Evolutionary conservation across 257 asterid species (phyloP).

Genomic region (Paraleonurus japonicus): DNA sequence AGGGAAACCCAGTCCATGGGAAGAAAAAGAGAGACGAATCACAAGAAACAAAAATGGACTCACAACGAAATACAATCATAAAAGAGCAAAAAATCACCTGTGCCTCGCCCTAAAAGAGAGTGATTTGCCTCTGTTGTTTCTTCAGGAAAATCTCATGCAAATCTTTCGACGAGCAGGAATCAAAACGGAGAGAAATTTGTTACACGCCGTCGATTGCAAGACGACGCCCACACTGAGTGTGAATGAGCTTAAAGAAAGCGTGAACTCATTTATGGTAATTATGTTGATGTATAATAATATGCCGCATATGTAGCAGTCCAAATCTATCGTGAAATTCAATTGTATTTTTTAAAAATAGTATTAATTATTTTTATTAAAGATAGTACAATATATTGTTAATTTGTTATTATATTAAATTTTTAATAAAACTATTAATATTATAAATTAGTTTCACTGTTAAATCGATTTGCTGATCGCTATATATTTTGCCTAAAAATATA

Average conservation of each 20-base stretch:
- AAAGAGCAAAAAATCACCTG: slow-evolving; percentile 14
- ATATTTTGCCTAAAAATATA: too few species aligned
- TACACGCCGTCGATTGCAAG: not conserved
- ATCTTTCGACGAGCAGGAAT: not conserved
- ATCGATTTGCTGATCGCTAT: too few species aligned
- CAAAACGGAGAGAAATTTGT: not conserved
- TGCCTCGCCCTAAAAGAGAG: not conserved
- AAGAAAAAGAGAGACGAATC: not conserved
- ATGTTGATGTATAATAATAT: too few species aligned
- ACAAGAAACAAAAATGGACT: not conserved
- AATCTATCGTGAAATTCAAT: too few species aligned
- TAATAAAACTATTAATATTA: too few species aligned
- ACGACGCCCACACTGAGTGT: slow-evolving; percentile 15
- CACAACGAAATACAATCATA: not conserved
- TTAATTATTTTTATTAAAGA: too few species aligned
- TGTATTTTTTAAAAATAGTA: too few species aligned
- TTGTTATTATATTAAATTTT: too few species aligned
- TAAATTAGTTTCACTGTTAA: too few species aligned
- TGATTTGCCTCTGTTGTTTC: not conserved
- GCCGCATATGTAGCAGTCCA: too few species aligned
- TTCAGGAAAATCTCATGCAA: slow-evolving; percentile 27
- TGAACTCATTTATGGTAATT: not conserved
- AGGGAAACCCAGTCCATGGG: slow-evolving; percentile 1
- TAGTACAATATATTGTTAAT: too few species aligned
- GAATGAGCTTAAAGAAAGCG: slow-evolving; percentile 15